Base-by-base conservation (phyloP, 2,329 filamentous ascomycete species). In the Endocalyx cinctus region DNA sequence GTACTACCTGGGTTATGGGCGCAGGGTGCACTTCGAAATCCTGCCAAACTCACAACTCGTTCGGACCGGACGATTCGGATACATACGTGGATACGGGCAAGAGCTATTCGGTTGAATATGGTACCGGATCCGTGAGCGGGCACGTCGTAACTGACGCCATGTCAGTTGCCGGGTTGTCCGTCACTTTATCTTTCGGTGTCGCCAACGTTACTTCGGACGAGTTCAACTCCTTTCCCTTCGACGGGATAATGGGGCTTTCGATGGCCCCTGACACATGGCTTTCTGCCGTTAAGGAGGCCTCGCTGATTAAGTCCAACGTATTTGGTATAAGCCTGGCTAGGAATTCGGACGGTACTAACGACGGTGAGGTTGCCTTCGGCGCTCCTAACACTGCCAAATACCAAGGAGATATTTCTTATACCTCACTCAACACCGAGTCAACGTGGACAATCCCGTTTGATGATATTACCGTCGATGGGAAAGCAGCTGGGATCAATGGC, bases 1-100 rank as follows among this genome's bases (percentile, higher is more conserved):
- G 74, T 15, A 87, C 85, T 37, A 87, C 82, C 10, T 95, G 88
- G 88, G 77, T 94, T 14, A 92, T 92, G 77, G 76, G 81, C 18
- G 67, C 77, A 12, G 63, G 70, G 34, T 95, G 88, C 63, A 69
- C 58, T 12, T 77, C 77, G 4, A 58, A 69, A 16, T 74, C 85
- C 5, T 95, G 88, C 56, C 55, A 61, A 18, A 66, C 69, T 45
- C 88, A 94, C 57, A 78, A 78, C 49, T 77, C 72, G 0, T 90
- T 87, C 52, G 82, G 83, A 11, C 54, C 70, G 4, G 59, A 64
- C 4, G 74, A 83, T 43, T 94, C 87, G 4, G 71, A 63, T 29
- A 79, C 80, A 2, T 71, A 85, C 30, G 59, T 76, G 42, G 60
- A 66, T 20, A 68, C 67, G 1, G 58, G 62, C 20, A 64, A 70